Conservation (phyloP, 495 filamentous ascomycete species). For the Neurospora sublineolata region DNA sequence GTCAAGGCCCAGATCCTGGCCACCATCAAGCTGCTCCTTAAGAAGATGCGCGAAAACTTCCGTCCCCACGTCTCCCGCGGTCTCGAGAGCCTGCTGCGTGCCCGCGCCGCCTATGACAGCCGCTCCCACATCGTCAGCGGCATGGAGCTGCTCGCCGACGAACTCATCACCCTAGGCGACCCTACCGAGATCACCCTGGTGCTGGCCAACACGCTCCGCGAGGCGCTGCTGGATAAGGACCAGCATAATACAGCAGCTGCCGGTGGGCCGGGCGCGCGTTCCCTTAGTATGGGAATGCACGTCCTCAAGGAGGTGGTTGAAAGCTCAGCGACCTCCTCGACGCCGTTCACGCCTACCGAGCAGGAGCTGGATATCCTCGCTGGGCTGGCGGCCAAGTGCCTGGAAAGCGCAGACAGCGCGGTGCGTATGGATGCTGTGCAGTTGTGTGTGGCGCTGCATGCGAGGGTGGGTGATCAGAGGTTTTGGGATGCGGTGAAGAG, state of each 20-base stretch:
- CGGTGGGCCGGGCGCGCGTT: slow-evolving; percentile 6
- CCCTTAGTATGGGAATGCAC: slow-evolving; percentile 49
- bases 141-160: slow-evolving; percentile 41
- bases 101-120: slow-evolving; percentile 49
- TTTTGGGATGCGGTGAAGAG: slow-evolving; percentile 54
- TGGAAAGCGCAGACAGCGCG: slow-evolving; percentile 64
- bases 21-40: slow-evolving; percentile 67
- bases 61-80: slow-evolving; percentile 51
- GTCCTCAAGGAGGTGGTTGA: slow-evolving; percentile 44
- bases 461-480: slow-evolving; percentile 48
- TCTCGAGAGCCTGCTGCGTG: slow-evolving; percentile 54
- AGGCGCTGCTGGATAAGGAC: slow-evolving; percentile 6
- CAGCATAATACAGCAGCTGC: slow-evolving; percentile 12
- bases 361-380: slow-evolving; percentile 37
- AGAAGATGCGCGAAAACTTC: slow-evolving; percentile 52
- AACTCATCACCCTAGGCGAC: slow-evolving; percentile 40
- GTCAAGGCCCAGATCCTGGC: slow-evolving; percentile 74
- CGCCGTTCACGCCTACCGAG: slow-evolving; percentile 30
- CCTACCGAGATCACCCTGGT: slow-evolving; percentile 36
- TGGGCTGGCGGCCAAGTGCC: slow-evolving; percentile 43
- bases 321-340: slow-evolving; percentile 8
- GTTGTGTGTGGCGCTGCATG: slow-evolving; percentile 63
- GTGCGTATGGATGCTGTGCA: slow-evolving; percentile 69
- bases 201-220: slow-evolving; percentile 29
- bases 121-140: slow-evolving; percentile 43